Evolutionary conservation across 2,329 filamentous ascomycete species (phyloP).

Genomic region (Boeremia exigua): DNA sequence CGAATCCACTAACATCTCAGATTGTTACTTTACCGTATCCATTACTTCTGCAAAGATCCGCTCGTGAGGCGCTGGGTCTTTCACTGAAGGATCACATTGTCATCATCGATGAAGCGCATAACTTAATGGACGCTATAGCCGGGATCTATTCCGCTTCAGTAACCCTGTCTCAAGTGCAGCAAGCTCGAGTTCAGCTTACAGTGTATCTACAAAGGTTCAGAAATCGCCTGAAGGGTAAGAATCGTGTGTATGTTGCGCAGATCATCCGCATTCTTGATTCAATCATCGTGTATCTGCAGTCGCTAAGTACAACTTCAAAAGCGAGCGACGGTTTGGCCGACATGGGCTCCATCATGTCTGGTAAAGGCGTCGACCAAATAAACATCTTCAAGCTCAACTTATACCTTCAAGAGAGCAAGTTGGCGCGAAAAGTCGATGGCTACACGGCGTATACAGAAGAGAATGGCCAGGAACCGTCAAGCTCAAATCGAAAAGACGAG

Average conservation of each 20-base stretch:
- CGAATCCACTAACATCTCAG: constrained; percentile 43
- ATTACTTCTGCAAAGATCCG: constrained; percentile 82
- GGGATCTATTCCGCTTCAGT: constrained; percentile 84
- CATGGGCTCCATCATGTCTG: constrained; percentile 73
- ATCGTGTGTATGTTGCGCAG: constrained; percentile 89
- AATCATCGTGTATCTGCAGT: constrained; percentile 71
- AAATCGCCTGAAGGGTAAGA: constrained; percentile 86
- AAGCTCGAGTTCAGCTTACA: constrained; percentile 76
- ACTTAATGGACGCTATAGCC: constrained; percentile 93
- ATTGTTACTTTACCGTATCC: constrained; percentile 94
- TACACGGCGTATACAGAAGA: constrained; percentile 72
- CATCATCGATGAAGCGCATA: constrained; percentile 97
- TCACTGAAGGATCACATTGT: constrained; percentile 87
- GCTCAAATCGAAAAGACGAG: constrained; percentile 4
- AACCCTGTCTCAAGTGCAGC: constrained; percentile 72
- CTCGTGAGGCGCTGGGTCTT: constrained; percentile 84
- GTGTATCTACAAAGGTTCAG: constrained; percentile 87
- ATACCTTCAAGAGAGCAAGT: constrained; percentile 89
- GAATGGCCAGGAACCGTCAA: constrained; percentile 39
- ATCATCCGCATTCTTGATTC: constrained; percentile 84
- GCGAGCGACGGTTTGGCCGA: constrained; percentile 71
- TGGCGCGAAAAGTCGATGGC: constrained; percentile 92
- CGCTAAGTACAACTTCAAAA: constrained; percentile 49
- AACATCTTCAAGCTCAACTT: constrained; percentile 87
- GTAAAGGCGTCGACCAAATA: constrained; percentile 92